phyloP scores from a whole-genome alignment of 495 filamentous ascomycete genomes.

The Neurospora sp. region DNA sequence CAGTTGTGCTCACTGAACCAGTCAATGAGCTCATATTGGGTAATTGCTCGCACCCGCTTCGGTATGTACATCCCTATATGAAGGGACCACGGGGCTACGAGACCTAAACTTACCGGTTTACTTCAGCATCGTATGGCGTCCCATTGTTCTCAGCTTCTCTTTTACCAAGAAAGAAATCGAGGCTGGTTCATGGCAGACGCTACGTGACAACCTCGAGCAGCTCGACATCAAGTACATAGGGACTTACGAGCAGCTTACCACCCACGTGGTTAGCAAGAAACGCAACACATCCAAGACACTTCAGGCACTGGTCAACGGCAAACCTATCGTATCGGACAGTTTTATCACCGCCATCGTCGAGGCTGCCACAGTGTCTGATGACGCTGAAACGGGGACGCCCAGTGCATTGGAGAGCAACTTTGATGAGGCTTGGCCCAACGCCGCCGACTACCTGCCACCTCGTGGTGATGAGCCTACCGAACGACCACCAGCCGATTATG shows the following conservation, averaged over 20 bases:
- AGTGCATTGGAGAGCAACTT: constrained; percentile 78
- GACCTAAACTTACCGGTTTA: background rate
- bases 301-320: constrained; percentile 79
- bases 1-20: constrained; percentile 39
- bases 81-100: background rate
- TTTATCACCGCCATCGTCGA: constrained; percentile 60
- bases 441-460: constrained; percentile 59
- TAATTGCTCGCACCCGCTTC: constrained; percentile 45
- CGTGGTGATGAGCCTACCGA: constrained; percentile 62
- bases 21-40: constrained; percentile 61
- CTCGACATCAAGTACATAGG: constrained; percentile 78
- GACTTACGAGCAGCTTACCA: constrained; percentile 64
- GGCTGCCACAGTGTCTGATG: constrained; percentile 49
- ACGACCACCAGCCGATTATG: constrained; percentile 52
- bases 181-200: constrained; percentile 53
- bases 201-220: constrained; percentile 58
- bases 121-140: constrained; percentile 67
- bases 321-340: constrained; percentile 65
- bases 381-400: constrained; percentile 42
- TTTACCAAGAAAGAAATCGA: constrained; percentile 67
- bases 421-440: constrained; percentile 69
- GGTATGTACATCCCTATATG: constrained; percentile 20
- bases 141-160: constrained; percentile 71
- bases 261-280: constrained; percentile 82
- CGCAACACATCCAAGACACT: constrained; percentile 79